Evolutionary conservation across 2,329 filamentous ascomycete species (phyloP).

Genomic region (Dothiorella sarmentorum): DNA sequence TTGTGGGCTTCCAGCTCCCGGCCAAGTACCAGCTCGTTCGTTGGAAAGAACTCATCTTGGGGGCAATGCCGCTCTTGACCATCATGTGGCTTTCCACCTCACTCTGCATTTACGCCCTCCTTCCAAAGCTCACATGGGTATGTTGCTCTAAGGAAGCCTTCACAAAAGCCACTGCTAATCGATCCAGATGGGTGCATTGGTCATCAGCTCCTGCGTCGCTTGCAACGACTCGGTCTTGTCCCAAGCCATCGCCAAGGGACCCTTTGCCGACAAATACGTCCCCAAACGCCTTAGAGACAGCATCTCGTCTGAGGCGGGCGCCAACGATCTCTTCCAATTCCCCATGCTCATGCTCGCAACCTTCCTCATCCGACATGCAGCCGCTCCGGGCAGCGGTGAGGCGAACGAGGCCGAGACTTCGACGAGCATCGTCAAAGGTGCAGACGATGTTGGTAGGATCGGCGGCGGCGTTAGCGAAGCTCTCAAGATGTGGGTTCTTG

Average conservation of each 20-base stretch:
- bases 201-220: slow-evolving; percentile 59
- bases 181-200: slow-evolving; percentile 49
- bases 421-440: background rate
- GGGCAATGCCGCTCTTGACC: slow-evolving; percentile 59
- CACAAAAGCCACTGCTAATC: background rate
- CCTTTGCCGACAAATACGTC: slow-evolving; percentile 61
- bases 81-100: slow-evolving; percentile 61
- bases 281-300: slow-evolving; percentile 56
- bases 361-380: slow-evolving; percentile 55
- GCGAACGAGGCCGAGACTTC: slow-evolving; percentile 53
- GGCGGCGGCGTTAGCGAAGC: slow-evolving; percentile 47
- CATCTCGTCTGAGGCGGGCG: slow-evolving; percentile 60
- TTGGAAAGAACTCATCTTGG: slow-evolving; percentile 54
- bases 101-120: slow-evolving; percentile 52
- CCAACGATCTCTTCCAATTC: slow-evolving; percentile 62
- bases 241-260: slow-evolving; percentile 60
- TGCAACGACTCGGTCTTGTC: slow-evolving; percentile 62
- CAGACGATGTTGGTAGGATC: background rate
- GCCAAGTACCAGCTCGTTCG: slow-evolving; percentile 51
- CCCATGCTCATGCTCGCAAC: slow-evolving; percentile 59
- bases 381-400: slow-evolving; percentile 32
- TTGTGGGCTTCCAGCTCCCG: slow-evolving; percentile 60
- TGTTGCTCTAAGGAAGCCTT: background rate
- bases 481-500: slow-evolving; percentile 56
- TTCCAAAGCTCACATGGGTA: slow-evolving; percentile 53